phyloP scores from a whole-genome alignment of 2,329 filamentous ascomycete genomes.

The Venturia aucupariae region DNA sequence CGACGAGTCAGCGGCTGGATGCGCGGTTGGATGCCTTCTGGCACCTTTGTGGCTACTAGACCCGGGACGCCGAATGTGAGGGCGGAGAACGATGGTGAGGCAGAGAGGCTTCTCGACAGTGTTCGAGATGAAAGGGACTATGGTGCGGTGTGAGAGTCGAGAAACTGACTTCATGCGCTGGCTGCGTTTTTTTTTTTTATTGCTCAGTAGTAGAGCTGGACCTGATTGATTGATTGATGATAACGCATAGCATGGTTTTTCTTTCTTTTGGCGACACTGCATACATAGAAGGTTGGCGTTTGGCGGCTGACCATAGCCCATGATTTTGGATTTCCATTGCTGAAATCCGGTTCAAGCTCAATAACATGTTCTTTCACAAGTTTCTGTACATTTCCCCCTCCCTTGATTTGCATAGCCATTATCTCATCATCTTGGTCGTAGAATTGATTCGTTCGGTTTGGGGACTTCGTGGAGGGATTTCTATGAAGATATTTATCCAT shows the following conservation, averaged over 20 bases:
- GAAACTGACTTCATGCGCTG: neutral
- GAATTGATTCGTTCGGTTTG: neutral
- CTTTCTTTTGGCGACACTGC: neutral
- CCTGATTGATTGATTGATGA: neutral
- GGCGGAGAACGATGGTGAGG: neutral
- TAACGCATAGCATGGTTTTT: neutral
- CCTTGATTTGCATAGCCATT: neutral
- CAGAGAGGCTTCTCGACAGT: slow-evolving; percentile 4
- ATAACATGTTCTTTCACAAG: neutral
- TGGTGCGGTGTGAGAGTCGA: neutral
- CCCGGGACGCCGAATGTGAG: neutral
- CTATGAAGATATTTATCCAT: no score
- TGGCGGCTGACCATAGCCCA: neutral
- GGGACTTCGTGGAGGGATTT: no score
- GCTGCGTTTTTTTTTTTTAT: neutral
- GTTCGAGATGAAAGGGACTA: neutral
- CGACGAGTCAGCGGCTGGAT: slow-evolving; percentile 53
- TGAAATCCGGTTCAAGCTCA: neutral
- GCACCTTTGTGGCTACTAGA: slow-evolving; percentile 5
- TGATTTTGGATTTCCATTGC: neutral
- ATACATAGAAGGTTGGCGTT: neutral
- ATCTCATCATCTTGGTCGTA: neutral
- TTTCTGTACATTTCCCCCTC: neutral
- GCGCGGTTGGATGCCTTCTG: slow-evolving; percentile 52
- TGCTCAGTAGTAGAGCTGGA: neutral